phyloP scores from a whole-genome alignment of 2,329 filamentous ascomycete species.

The Neofusicoccum umdonicola region DNA sequence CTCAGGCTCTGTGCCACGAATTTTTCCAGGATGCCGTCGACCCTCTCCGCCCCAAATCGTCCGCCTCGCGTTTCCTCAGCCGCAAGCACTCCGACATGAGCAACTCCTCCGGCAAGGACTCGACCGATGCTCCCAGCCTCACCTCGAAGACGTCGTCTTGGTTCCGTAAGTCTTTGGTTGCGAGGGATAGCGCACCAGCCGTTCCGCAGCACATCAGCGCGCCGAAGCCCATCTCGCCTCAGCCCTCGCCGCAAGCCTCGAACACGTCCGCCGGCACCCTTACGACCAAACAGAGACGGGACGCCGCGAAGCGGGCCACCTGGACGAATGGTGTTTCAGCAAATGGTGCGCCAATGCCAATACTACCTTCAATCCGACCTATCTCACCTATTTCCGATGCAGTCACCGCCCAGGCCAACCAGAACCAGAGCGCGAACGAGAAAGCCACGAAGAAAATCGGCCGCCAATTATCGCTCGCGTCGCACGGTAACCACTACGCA shows the following conservation, averaged over 20 bases:
- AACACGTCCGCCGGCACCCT: conserved; percentile 44
- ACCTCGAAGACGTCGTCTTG: conserved; percentile 82
- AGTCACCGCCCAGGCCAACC: conserved; percentile 83
- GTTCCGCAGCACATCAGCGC: conserved; percentile 45
- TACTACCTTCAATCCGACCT: conserved; percentile 88
- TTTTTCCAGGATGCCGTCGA: conserved; percentile 93
- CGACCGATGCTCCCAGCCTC: conserved; percentile 55
- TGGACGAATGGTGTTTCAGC: conserved; percentile 80
- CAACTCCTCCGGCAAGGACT: conserved; percentile 63
- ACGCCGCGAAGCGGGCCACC: conserved; percentile 77
- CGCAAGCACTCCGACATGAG: conserved; percentile 86
- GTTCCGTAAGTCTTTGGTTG: conserved; percentile 94
- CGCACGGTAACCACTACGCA: conserved; percentile 87
- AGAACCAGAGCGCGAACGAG: conserved; percentile 58
- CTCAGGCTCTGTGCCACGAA: conserved; percentile 91
- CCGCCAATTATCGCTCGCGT: conserved; percentile 87
- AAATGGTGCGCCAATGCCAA: conserved; percentile 87
- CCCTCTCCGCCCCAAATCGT: conserved; percentile 87
- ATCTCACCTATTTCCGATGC: conserved; percentile 96
- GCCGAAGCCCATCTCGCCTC: conserved; percentile 41
- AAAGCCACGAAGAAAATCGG: conserved; percentile 87
- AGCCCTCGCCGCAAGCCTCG: conserved; percentile 43
- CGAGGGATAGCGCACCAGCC: conserved; percentile 67
- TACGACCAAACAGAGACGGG: conserved; percentile 54
- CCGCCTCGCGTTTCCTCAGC: conserved; percentile 76